Evolutionary conservation across 2,329 filamentous ascomycete species (phyloP).

Genomic region (Zopfia rhizophila): DNA sequence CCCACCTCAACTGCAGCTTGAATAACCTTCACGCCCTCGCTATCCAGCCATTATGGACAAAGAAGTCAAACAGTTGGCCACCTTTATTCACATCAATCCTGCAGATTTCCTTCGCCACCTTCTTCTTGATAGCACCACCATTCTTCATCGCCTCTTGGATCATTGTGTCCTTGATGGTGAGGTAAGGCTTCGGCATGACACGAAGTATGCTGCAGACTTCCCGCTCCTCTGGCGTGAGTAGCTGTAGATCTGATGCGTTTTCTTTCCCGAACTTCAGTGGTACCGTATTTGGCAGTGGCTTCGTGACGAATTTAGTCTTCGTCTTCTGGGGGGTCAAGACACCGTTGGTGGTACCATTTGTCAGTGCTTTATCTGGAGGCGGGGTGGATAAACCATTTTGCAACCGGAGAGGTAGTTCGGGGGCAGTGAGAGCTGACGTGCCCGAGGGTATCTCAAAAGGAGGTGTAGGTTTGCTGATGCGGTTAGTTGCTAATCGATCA

Average conservation of each 20-base stretch:
- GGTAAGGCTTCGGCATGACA: slow-evolving; percentile 91
- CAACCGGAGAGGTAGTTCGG: slow-evolving; percentile 75
- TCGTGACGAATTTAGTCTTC: slow-evolving; percentile 63
- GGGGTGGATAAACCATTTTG: slow-evolving; percentile 57
- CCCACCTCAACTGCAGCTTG: neutral
- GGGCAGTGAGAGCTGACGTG: slow-evolving; percentile 79
- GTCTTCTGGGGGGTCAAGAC: slow-evolving; percentile 50
- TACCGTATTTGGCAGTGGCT: slow-evolving; percentile 69
- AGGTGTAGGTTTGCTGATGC: slow-evolving; percentile 72
- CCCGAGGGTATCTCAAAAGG: slow-evolving; percentile 76
- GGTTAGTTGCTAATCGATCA: slow-evolving; percentile 80
- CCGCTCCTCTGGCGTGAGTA: slow-evolving; percentile 83
- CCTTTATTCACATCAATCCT: slow-evolving; percentile 86
- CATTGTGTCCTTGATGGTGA: slow-evolving; percentile 94
- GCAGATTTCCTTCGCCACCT: slow-evolving; percentile 88
- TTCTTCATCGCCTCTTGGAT: slow-evolving; percentile 89
- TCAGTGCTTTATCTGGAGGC: slow-evolving; percentile 53
- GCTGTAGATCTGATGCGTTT: slow-evolving; percentile 82
- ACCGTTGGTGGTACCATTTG: slow-evolving; percentile 61
- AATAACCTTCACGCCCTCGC: slow-evolving; percentile 73
- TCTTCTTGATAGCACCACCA: slow-evolving; percentile 91
- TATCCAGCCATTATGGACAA: slow-evolving; percentile 92
- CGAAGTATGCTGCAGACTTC: slow-evolving; percentile 87
- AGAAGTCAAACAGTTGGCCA: slow-evolving; percentile 90
- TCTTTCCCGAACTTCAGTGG: slow-evolving; percentile 78